Evolutionary conservation across 352 stramenopile species (phyloP), one percentile per base, ranked within the genome.

Genomic region (Pythium sp.): DNA sequence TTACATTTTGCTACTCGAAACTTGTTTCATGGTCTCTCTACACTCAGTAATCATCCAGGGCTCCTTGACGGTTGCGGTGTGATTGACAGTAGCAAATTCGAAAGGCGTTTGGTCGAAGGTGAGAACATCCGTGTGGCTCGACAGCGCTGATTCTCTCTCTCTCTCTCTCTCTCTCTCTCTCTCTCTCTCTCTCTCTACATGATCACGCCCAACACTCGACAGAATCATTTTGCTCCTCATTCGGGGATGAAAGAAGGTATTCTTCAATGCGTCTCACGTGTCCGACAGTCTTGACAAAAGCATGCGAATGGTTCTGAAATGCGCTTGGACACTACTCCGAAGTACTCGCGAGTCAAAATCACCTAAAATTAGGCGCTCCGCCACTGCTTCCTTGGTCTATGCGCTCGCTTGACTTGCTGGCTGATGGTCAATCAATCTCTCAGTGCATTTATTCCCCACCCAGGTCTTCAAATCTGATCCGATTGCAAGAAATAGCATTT

Each of bases 1-100:
- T 47, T 26, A 32, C 32, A 49, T n/a, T n/a, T 61, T 34, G 56
- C 8, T 32, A 32, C 56, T 61, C 56, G 30, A 61, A 47, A 32
- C 56, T 32, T 61, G 20, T 32, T 49, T 47, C 18, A 61, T 46
- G 18, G 9, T 60, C 30, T 60, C 20, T 61, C 54, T 41, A 18
- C 2, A 59, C 15, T 59, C 54, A 59, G 54, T 38, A 41, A 15
- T 59, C 54, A 28, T 59, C 54, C 28, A 59, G 15, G 14, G 22
- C 54, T 28, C 18, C 28, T 26, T 15, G 28, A 26, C 36, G 14
- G 54, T 15, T 34, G 24, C 20, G 51, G 5, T 57, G 51, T 34
- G 51, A 26, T 8, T 57, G 51, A 11, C 18, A 8, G 34, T 14
- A 41, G 34, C 8, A 41, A 41, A 41, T 41, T 11, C 5, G 8